Evolutionary conservation across 2,329 filamentous ascomycete species (phyloP), one percentile per base, ranked within the genome.

Genomic region (Nigrospora oryzae): DNA sequence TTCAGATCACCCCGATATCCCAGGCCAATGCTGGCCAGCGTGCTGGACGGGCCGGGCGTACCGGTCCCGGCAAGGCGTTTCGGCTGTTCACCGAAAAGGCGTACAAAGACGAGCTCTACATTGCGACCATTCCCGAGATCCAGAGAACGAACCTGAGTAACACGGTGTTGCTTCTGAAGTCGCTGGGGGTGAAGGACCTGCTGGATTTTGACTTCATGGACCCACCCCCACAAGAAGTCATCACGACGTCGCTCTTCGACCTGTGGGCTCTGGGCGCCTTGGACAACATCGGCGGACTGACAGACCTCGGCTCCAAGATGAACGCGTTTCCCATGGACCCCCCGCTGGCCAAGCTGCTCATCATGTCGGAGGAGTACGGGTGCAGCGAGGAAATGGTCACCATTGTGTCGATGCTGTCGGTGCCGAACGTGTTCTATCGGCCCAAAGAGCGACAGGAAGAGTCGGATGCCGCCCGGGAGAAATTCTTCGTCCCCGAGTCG

Each of bases 131-230:
- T 40, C 93, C 93, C 0, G 93, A 98, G 61, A 97, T 98, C 36
- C 93, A 98, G 65, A 80, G 93, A 15, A 98, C 93, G 0, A 98
- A 97, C 56, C 78, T 98, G 2, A 84, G 89, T 57, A 97, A 97
- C 56, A 97, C 90, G 0, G 91, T 98, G 3, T 74, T 98, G 13
- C 79, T 98, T 40, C 75, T 98, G 39, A 98, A 98, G 61, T 95
- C 89, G 0, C 77, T 98, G 1, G 93, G 93, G 0, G 91, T 98
- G 15, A 91, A 88, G 59, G 90, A 98, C 54, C 73, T 98, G 11
- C 69, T 98, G 1, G 91, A 98, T 63, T 98, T 98, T 59, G 89
- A 97, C 62, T 98, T 98, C 56, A 97, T 98, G 91, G 93, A 98
- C 54, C 93, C 93, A 2, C 93, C 93, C 7, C 93, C 93, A 0